Base-by-base conservation (phyloP, 257 asterid species). In the Penstemon eatonii region DNA sequence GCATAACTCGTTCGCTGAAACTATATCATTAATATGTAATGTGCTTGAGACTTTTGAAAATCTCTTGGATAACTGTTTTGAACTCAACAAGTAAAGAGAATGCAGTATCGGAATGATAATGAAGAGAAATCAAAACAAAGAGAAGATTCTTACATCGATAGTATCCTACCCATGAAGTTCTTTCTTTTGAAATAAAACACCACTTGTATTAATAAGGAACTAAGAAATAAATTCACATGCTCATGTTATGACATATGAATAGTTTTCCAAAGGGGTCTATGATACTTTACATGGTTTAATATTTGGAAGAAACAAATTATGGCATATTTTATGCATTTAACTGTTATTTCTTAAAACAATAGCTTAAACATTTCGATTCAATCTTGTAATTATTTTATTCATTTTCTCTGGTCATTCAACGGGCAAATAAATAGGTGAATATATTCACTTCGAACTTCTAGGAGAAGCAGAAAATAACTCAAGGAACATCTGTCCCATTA, bases 381-480 rank as follows among this genome's bases (percentile, higher is more conserved):
- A 57, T 64, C 68, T 57, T 78, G 68, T 18, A 25, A 25, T 25
- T 25, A 25, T 25, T 2, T 25, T 25, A 25, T 25, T 25, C 33
- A 25, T 25, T 25, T 25, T 25, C n/a, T 25, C 42, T 51, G 9
- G 19, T 18, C n/a, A 45, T 56, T 63, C 8, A 10, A 50, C 8
- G 69, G 58, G 39, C 13, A 56, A 49, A 53, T 72, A 49, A 37
- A 49, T 50, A 60, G 3, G 46, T 54, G 36, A 61, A 7, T 39
- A 43, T 33, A 51, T 25, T n/a, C n/a, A 33, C 45, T 40, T 53
- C 42, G 15, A 52, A 53, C 51, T 58, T 63, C 25, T 70, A 13
- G 60, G 73, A 77, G 41, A 66, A 47, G 53, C 60, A 68, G 39
- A 69, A 8, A 58, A 5, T 60, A 39, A 41, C 63, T 50, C n/a